Evolutionary conservation across 2,329 filamentous ascomycete species (phyloP).

Genomic region (Cercospora sp.): DNA sequence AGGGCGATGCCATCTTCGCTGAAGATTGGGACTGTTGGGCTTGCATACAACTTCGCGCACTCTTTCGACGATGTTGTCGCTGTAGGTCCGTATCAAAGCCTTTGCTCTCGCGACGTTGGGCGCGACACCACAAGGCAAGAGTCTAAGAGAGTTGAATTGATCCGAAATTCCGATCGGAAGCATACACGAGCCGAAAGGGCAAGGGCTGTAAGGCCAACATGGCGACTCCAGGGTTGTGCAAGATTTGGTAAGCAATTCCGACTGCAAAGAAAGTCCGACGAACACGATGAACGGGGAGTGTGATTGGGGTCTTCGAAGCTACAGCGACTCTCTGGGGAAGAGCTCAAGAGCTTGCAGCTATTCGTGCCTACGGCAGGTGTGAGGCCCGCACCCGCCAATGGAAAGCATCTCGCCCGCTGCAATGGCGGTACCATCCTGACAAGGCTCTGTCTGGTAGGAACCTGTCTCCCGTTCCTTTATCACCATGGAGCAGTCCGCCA

Average conservation of each 20-base stretch:
- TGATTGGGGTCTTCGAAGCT: too few species aligned
- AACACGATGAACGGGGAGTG: too few species aligned
- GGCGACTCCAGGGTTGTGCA: background rate
- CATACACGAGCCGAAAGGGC: background rate
- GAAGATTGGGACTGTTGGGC: background rate
- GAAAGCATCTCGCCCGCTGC: too few species aligned
- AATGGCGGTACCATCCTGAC: too few species aligned
- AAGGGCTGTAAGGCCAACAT: background rate
- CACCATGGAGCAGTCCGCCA: too few species aligned
- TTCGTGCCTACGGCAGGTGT: too few species aligned
- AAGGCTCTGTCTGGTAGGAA: too few species aligned
- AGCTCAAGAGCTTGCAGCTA: too few species aligned
- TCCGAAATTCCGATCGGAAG: constrained; percentile 3
- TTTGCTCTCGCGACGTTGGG: background rate
- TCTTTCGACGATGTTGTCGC: background rate
- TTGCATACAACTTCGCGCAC: background rate
- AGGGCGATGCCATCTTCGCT: background rate
- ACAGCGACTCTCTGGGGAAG: too few species aligned
- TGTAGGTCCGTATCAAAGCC: background rate
- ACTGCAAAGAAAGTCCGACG: background rate
- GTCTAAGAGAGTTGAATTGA: background rate
- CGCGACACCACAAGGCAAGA: background rate
- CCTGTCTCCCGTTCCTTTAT: too few species aligned
- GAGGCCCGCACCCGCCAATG: too few species aligned
- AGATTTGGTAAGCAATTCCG: background rate